Base-by-base conservation (phyloP, 805 yeast genomes). In the Monosporozyma servazzii region DNA sequence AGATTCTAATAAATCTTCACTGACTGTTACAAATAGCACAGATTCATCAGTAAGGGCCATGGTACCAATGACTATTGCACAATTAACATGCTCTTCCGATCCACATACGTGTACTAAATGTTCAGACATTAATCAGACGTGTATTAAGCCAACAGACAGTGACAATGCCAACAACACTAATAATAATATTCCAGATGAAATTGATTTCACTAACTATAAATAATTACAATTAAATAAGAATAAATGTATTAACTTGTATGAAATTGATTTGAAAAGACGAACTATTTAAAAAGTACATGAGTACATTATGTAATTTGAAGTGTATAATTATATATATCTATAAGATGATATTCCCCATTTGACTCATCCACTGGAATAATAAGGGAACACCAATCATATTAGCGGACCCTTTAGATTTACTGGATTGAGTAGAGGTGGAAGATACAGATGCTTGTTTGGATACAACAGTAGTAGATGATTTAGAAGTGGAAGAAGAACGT, bases 31-130 rank as follows among this genome's bases (percentile, higher is more conserved):
- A 54, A 52, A 54, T 51, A 43, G 57, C 57, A n/a, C n/a, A 8
- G 20, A 8, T n/a, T 18, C 41, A 37, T 8, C 9, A 18, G 7
- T 9, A 27, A 27, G 17, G 18, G 27, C 36, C 18, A 31, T 5
- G 20, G 9, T 17, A n/a, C 25, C 27, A 23, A 11, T n/a, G 47
- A 40, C 36, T 33, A 20, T 40, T 39, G 42, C 44, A 21, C 44
- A 27, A 23, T 33, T 33, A 20, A 23, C 65, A 67, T 48, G 67
- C 76, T 30, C 80, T 77, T 11, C 79, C 75, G 41, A 71, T 71
- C 49, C 71, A 75, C 47, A 69, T 78, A 52, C 84, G 79, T 18
- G 87, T 79, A 20, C 70, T 77, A 65, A 79, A 61, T 72, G 82
- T 51, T 59, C 67, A 4, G 62, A 67, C 52, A 62, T 60, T 23